A percentile compares a stretch with the other conserved stretches of the same genome.
Conservation (phyloP, 257 asterid species). For the Galeopsis tetrahit region DNA sequence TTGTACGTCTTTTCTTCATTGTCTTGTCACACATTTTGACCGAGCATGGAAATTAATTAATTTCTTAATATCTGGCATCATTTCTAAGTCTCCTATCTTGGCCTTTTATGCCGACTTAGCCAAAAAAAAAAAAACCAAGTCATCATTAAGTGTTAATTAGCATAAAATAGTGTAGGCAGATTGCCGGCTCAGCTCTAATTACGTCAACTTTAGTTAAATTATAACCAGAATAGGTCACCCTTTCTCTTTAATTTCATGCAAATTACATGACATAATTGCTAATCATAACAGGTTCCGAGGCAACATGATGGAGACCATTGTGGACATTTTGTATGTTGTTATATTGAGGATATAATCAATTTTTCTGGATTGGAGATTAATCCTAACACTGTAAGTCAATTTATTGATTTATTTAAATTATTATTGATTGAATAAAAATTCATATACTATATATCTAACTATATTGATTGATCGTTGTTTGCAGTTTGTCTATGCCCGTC, state of each 20-base stretch:
- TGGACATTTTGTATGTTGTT: no score
- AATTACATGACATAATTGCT: no score
- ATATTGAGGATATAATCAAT: no score
- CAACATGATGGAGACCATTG: no score
- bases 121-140: conserved; percentile 14
- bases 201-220: background rate
- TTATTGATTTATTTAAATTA: no score
- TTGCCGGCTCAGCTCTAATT: conserved; percentile 12
- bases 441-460: no score
- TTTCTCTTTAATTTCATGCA: background rate
- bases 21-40: conserved; percentile 13
- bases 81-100: conserved; percentile 21
- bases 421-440: no score
- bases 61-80: background rate
- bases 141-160: background rate
- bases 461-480: no score
- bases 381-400: no score
- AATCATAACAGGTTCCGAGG: no score
- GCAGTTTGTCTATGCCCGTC: no score
- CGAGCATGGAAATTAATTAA: background rate
- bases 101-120: conserved; percentile 33
- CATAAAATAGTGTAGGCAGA: conserved; percentile 3
- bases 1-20: background rate
- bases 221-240: background rate
- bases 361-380: no score